A percentile compares a stretch with the other conserved stretches of the same genome.
These are phyloP conservation scores for Cystobasidium slooffiae DNA, from an alignment of 1,284 basidiomycete genomes.

Conservation along the genomic window DNA sequence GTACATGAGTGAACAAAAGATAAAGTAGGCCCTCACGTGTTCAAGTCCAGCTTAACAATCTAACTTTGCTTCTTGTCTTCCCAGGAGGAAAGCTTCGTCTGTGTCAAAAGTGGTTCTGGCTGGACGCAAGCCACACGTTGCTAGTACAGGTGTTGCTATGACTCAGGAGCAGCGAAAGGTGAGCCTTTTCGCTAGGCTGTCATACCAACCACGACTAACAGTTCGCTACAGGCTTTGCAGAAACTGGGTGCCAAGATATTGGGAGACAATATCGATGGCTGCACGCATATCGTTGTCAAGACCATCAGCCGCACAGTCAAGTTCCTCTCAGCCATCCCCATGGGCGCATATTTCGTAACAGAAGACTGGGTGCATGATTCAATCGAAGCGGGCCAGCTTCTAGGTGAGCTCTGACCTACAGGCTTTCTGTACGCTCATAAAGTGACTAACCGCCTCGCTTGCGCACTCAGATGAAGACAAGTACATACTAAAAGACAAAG, in stretches of 20 bases:
- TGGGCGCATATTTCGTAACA: constrained; percentile 66
- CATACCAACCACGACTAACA: not conserved
- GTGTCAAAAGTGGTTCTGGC: constrained; percentile 25
- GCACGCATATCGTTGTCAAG: constrained; percentile 74
- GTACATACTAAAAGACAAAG: constrained; percentile 66
- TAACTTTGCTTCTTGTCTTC: not conserved
- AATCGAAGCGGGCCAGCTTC: constrained; percentile 63
- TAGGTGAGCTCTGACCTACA: constrained; percentile 63
- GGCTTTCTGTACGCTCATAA: not conserved
- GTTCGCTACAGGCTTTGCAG: constrained; percentile 61
- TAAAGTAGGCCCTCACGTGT: constrained; percentile 6
- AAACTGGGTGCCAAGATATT: constrained; percentile 68
- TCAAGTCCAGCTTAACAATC: not conserved
- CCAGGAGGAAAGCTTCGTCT: not conserved
- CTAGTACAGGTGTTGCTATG: constrained; percentile 52
- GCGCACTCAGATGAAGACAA: constrained; percentile 65
- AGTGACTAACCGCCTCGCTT: not conserved
- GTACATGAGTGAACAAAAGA: constrained; percentile 10
- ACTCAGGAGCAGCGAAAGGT: constrained; percentile 36
- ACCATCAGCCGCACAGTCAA: constrained; percentile 77
- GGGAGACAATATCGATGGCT: constrained; percentile 68
- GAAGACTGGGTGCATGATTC: constrained; percentile 70
- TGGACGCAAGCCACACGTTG: constrained; percentile 44
- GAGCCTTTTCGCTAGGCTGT: not conserved
- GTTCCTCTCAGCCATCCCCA: constrained; percentile 68